Conservation (phyloP, 2,329 filamentous ascomycete species). For the Aspergillus neoniger region DNA sequence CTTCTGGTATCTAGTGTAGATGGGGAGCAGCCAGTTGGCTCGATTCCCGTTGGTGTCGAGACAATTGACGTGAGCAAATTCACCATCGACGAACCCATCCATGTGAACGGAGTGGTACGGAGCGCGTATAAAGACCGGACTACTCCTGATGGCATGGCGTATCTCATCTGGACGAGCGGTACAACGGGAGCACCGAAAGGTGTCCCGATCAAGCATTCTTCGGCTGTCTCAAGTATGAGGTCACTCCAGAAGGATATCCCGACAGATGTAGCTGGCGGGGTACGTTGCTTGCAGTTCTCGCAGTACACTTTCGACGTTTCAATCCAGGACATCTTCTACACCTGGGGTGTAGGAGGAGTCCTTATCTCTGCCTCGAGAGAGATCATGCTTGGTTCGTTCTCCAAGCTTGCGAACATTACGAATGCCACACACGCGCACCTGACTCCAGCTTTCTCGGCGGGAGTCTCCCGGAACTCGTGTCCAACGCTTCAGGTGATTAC, state of each 20-base stretch:
- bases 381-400: conserved; percentile 33
- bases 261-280: conserved; percentile 26
- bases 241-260: conserved; percentile 37
- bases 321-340: conserved; percentile 37
- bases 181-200: conserved; percentile 43
- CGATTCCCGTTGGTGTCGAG: conserved; percentile 30
- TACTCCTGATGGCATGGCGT: conserved; percentile 29
- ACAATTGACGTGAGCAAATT: conserved; percentile 33
- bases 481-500: conserved; percentile 35
- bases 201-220: conserved; percentile 40
- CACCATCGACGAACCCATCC: neutral
- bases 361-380: conserved; percentile 31
- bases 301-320: conserved; percentile 46
- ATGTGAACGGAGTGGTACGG: neutral
- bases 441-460: conserved; percentile 36
- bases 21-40: conserved; percentile 23
- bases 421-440: conserved; percentile 34
- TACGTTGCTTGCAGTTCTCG: conserved; percentile 42
- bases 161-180: conserved; percentile 45
- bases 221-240: conserved; percentile 40
- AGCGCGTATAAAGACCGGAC: neutral
- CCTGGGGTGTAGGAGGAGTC: conserved; percentile 31
- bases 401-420: conserved; percentile 28
- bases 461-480: conserved; percentile 29
- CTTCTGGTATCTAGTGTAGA: conserved; percentile 31